Percentiles rank a stretch among this genome's conserved stretches.
phyloP scores from a whole-genome alignment of 2,329 filamentous ascomycete species.

The Aureobasidium sp. region DNA sequence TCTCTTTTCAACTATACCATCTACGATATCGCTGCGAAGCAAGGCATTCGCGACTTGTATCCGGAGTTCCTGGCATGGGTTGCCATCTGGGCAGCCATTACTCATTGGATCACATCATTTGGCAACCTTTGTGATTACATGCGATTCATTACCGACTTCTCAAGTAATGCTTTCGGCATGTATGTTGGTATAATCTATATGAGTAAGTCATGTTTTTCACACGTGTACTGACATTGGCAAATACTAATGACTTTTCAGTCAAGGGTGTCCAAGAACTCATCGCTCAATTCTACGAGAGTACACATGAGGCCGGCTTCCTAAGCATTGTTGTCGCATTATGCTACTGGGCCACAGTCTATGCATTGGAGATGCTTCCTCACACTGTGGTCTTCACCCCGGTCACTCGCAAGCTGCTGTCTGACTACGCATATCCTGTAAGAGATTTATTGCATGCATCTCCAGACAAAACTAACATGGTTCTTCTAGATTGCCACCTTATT shows the following conservation, averaged over 20 bases:
- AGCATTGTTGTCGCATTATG: conserved; percentile 45
- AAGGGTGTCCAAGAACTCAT: conserved; percentile 52
- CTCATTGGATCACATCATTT: conserved; percentile 49
- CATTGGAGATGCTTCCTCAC: conserved; percentile 43
- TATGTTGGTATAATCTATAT: conserved; percentile 53
- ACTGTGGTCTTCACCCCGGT: conserved; percentile 39
- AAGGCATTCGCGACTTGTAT: conserved; percentile 44
- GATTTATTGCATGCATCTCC: not conserved
- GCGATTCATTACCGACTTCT: conserved; percentile 53
- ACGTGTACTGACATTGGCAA: no score
- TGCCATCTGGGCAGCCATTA: conserved; percentile 50
- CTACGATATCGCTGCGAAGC: conserved; percentile 47
- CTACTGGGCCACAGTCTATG: conserved; percentile 46
- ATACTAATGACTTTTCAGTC: conserved; percentile 28
- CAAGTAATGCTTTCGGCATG: conserved; percentile 46
- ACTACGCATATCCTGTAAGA: conserved; percentile 46
- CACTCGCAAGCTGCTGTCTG: conserved; percentile 42
- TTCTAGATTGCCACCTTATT: conserved; percentile 44
- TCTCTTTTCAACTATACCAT: conserved; percentile 53
- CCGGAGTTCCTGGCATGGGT: conserved; percentile 51
- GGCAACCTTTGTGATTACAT: conserved; percentile 51
- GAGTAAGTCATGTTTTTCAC: conserved; percentile 20
- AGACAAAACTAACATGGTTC: not conserved
- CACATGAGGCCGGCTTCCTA: conserved; percentile 39
- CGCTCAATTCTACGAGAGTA: conserved; percentile 41